These are phyloP conservation scores for Voacanga thouarsii DNA, from an alignment of 257 asterid species.

Conservation along the genomic window DNA sequence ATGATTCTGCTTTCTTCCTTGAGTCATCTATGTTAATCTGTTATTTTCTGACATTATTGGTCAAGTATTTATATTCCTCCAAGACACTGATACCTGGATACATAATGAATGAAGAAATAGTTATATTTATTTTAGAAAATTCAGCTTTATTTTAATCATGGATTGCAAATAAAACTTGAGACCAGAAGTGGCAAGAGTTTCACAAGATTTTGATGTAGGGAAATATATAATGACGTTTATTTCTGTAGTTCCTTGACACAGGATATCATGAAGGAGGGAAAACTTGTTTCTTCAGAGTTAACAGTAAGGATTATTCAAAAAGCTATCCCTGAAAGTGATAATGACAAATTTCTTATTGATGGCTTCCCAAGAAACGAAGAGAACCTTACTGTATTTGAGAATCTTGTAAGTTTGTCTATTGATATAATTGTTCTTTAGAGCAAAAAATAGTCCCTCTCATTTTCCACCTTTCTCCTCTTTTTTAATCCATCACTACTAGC, in stretches of 20 bases:
- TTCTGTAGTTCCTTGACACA: slow-evolving; percentile 66
- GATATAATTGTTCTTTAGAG: not conserved
- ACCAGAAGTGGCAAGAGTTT: not conserved
- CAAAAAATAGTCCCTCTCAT: too few species aligned
- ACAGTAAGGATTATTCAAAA: slow-evolving; percentile 69
- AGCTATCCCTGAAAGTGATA: slow-evolving; percentile 61
- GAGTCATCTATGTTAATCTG: too few species aligned
- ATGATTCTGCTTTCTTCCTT: not conserved
- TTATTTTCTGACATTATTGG: not conserved
- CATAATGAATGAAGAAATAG: not conserved
- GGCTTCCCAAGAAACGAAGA: slow-evolving; percentile 96
- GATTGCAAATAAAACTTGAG: not conserved
- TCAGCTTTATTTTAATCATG: not conserved
- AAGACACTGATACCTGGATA: not conserved
- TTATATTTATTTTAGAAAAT: not conserved
- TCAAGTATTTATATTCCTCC: too few species aligned
- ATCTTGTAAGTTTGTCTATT: slow-evolving; percentile 45
- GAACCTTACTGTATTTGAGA: slow-evolving; percentile 81
- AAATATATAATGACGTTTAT: not conserved
- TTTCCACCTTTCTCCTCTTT: not conserved
- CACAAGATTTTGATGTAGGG: not conserved
- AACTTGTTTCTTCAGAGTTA: slow-evolving; percentile 85
- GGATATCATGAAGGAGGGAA: slow-evolving; percentile 81
- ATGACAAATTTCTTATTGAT: slow-evolving; percentile 84
- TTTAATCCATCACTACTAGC: not conserved